phyloP scores from a whole-genome alignment of 805 yeast species.

The Yarrowia sp. region DNA sequence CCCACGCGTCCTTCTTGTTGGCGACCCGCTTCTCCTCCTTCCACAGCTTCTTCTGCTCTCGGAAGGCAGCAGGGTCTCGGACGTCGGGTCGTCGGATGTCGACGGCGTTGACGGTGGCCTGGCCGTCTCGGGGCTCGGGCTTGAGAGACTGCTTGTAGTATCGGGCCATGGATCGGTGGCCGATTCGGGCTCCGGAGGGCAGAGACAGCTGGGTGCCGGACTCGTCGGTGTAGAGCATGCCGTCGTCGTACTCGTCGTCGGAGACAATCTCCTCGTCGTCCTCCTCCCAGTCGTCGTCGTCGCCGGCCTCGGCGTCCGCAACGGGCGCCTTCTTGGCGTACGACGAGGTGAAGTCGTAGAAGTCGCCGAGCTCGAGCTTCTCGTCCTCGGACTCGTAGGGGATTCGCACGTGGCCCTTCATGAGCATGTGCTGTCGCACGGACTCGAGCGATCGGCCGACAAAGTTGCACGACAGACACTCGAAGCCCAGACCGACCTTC shows the following conservation, averaged over 20 bases:
- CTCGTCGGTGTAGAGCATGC: conserved; percentile 47
- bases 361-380: conserved; percentile 68
- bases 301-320: conserved; percentile 42
- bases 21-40: conserved; percentile 50
- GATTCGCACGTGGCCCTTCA: conserved; percentile 82
- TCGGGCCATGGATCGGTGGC: conserved; percentile 74
- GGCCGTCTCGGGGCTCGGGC: conserved; percentile 58
- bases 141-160: conserved; percentile 65
- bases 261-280: conserved; percentile 41
- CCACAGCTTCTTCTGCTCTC: conserved; percentile 61
- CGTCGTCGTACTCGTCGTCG: conserved; percentile 33
- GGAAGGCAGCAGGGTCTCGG: conserved; percentile 43
- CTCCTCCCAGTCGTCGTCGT: conserved; percentile 42
- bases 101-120: conserved; percentile 70
- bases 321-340: conserved; percentile 43
- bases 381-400: conserved; percentile 86
- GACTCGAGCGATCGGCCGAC: conserved; percentile 84
- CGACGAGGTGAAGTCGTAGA: conserved; percentile 78
- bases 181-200: conserved; percentile 75
- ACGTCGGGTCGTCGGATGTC: conserved; percentile 46
- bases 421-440: conserved; percentile 81
- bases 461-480: conserved; percentile 77
- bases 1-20: conserved; percentile 46
- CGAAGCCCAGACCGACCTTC: conserved; percentile 75
- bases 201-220: conserved; percentile 65